A percentile compares a stretch with the other conserved stretches of the same genome.
Conservation (phyloP, 768 basidiomycete genomes). For the Steccherinum ochraceum region DNA sequence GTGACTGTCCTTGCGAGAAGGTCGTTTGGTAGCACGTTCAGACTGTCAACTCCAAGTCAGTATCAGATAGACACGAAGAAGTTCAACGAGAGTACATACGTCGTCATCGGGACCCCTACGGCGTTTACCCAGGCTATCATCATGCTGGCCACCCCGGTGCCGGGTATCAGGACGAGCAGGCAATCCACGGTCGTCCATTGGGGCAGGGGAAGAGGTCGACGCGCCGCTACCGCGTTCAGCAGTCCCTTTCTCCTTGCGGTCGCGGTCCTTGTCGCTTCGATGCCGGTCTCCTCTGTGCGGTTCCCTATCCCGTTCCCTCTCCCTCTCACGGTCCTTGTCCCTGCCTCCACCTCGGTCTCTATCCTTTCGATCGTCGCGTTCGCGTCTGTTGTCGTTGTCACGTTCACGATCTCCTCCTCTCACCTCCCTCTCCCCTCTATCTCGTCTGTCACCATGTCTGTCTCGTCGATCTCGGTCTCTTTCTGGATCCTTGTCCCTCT, state of each 20-base stretch:
- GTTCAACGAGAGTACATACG: conserved; percentile 35
- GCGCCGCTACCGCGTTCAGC: conserved; percentile 28
- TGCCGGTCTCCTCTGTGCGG: conserved; percentile 23
- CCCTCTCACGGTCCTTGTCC: conserved; percentile 38
- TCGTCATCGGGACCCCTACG: conserved; percentile 67
- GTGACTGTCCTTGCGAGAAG: conserved; percentile 70
- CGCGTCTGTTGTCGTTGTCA: conserved; percentile 37
- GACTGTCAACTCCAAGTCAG: conserved; percentile 32
- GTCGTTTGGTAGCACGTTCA: conserved; percentile 75
- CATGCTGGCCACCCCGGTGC: conserved; percentile 44
- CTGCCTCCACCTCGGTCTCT: conserved; percentile 46
- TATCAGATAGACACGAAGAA: background rate
- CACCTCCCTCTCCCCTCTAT: conserved; percentile 9
- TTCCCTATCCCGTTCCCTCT: conserved; percentile 20
- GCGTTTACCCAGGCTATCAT: conserved; percentile 71
- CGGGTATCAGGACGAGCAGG: conserved; percentile 58
- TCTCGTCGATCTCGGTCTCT: conserved; percentile 47
- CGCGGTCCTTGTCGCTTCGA: conserved; percentile 46
- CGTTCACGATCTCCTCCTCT: conserved; percentile 33
- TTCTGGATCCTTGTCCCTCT: conserved; percentile 41
- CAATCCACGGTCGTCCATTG: conserved; percentile 47
- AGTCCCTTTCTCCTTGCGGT: conserved; percentile 57
- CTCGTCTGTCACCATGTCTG: conserved; percentile 28
- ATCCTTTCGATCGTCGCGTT: conserved; percentile 30
- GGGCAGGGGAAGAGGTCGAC: conserved; percentile 22